These are phyloP conservation scores for Cladosporium austrohemisphaericum DNA, from an alignment of 2,329 filamentous ascomycete genomes.

Conservation along the genomic window DNA sequence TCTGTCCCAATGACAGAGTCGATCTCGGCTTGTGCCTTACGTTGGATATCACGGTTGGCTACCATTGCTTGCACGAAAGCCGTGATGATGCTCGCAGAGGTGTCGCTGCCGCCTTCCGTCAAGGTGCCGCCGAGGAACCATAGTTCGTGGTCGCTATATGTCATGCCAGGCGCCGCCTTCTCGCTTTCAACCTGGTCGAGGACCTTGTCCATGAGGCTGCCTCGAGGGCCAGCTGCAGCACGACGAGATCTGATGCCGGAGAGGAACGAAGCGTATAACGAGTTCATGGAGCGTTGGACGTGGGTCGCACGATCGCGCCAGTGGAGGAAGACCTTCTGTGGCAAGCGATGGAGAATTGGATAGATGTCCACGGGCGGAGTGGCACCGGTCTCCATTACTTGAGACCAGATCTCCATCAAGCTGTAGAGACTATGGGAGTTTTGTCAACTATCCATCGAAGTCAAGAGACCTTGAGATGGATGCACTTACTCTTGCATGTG, in stretches of 20 bases:
- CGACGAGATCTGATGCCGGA: conserved; percentile 35
- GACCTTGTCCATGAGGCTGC: conserved; percentile 40
- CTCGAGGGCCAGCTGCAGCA: conserved; percentile 21
- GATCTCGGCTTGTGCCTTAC: conserved; percentile 32
- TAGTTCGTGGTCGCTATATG: conserved; percentile 33
- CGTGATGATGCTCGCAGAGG: conserved; percentile 35
- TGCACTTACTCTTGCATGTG: conserved; percentile 23
- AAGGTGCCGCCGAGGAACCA: conserved; percentile 37
- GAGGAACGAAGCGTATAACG: conserved; percentile 39
- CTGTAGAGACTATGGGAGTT: conserved; percentile 39
- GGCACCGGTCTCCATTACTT: conserved; percentile 46
- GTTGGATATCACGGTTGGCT: conserved; percentile 28
- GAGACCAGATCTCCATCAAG: conserved; percentile 43
- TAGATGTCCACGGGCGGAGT: conserved; percentile 50
- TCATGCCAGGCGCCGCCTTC: conserved; percentile 19
- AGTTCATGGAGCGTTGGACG: conserved; percentile 41
- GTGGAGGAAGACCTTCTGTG: conserved; percentile 39
- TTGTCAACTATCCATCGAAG: too few relatives aligned
- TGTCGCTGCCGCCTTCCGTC: conserved; percentile 42
- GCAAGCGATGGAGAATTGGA: conserved; percentile 43
- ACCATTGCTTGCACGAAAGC: conserved; percentile 37
- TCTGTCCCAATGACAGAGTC: conserved; percentile 27
- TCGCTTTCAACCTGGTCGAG: conserved; percentile 35
- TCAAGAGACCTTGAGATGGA: too few relatives aligned
- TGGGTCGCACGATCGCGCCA: conserved; percentile 37